Evolutionary conservation across 306 rosid genomes (phyloP), one percentile per base, ranked within the genome.

Genomic region (Abrus precatorius): DNA sequence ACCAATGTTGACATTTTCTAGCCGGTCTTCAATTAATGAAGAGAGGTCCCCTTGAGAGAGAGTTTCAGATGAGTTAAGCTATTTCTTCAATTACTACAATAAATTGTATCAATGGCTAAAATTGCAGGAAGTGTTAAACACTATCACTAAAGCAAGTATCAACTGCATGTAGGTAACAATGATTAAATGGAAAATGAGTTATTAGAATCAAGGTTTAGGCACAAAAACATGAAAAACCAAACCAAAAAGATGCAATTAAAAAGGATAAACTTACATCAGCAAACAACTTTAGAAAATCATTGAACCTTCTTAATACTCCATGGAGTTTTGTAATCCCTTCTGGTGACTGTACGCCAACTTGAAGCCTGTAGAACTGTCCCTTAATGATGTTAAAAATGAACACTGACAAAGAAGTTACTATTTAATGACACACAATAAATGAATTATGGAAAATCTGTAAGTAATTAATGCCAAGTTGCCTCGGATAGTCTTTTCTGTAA

Each of bases 341-440:
- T 1, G 95, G 95, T 79, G 98, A 93, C 86, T 96, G 99, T 75
- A 96, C 71, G 76, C 97, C 98, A 85, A 96, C 93, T 85, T 93
- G 97, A 76, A 96, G 90, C 98, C 98, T 96, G 93, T 93, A 96
- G 90, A 96, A 96, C 99, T 96, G 99, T 86, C 89, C 92, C 88
- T 73, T 83, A 62, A 88, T 78, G 87, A 84, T 89, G 95, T 93
- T 87, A 93, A 84, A 84, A 83, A 68, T 69, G 71, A 82, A 82
- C 59, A 59, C 72, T 80, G 34, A 82, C 78, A 74, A 49, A 71
- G 57, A 70, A 63, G 63, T 71, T 63, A 79, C 45, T 65, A 50
- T 77, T 80, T 53, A 48, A 74, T 14, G 48, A 59, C 52, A 47
- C 47, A 80, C 27, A 20, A 72, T 62, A 32, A 67, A 63, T 83